phyloP scores from a whole-genome alignment of 805 yeast species.

The Yamadazyma scolyti region DNA sequence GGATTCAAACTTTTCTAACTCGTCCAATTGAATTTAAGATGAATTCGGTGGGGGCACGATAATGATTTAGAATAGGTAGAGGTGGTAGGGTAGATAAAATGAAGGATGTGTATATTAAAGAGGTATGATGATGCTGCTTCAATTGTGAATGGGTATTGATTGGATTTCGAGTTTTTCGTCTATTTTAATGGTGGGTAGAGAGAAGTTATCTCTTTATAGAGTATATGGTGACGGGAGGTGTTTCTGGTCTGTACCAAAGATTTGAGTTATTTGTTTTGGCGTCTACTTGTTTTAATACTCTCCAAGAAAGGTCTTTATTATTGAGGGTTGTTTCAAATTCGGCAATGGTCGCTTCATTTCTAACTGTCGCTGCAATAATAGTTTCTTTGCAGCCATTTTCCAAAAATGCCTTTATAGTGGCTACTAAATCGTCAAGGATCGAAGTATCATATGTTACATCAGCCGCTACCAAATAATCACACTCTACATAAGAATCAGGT shows the following conservation, averaged over 20 bases:
- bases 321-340: slow-evolving; percentile 28
- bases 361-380: slow-evolving; percentile 68
- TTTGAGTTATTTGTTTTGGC: slow-evolving; percentile 8
- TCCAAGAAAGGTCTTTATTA: slow-evolving; percentile 17
- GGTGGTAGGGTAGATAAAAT: no score
- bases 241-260: slow-evolving; percentile 4
- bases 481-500: slow-evolving; percentile 33
- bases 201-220: slow-evolving; percentile 1
- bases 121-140: no score
- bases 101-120: no score
- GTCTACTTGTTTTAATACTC: slow-evolving; percentile 9
- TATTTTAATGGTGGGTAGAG: background rate
- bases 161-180: background rate
- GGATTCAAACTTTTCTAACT: no score
- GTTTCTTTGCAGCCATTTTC: slow-evolving; percentile 26
- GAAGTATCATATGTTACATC: slow-evolving; percentile 83
- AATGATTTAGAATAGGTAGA: no score
- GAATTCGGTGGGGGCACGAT: no score
- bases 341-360: slow-evolving; percentile 45
- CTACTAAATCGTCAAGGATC: slow-evolving; percentile 53
- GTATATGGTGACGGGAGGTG: slow-evolving; percentile 4
- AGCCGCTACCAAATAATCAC: slow-evolving; percentile 66
- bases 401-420: slow-evolving; percentile 41
- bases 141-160: no score
- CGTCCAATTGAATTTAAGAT: no score